phyloP scores from a whole-genome alignment of 352 stramenopile species.

The Pythium brassicae region DNA sequence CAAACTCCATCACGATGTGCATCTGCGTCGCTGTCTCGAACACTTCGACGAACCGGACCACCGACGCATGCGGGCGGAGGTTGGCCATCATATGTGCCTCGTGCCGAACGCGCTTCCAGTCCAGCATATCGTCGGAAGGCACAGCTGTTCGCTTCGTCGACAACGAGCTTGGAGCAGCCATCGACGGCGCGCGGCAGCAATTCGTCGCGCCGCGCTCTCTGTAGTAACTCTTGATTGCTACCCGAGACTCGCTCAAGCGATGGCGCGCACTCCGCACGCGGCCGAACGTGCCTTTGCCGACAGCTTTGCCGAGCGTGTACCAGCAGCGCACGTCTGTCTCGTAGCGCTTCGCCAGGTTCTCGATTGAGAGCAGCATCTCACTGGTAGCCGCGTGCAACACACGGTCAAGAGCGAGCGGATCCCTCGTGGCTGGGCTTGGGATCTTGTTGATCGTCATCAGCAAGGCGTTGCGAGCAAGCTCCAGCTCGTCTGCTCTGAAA shows the following conservation, averaged over 20 bases:
- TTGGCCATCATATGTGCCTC: constrained; percentile 45
- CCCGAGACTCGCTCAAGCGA: constrained; percentile 28
- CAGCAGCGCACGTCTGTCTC: constrained; percentile 21
- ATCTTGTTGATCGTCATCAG: constrained; percentile 2
- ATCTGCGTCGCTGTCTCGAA: constrained; percentile 58
- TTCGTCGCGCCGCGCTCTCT: constrained; percentile 28
- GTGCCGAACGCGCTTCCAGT: constrained; percentile 60
- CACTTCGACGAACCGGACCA: constrained; percentile 49
- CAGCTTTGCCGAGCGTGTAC: constrained; percentile 42
- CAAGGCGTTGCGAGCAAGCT: constrained; percentile 2
- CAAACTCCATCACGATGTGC: constrained; percentile 54
- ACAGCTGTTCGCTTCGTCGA: neutral
- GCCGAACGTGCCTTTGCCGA: constrained; percentile 53
- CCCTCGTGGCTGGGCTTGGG: too few relatives aligned
- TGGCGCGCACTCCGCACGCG: constrained; percentile 41
- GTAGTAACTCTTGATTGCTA: constrained; percentile 68
- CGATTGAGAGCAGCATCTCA: constrained; percentile 8
- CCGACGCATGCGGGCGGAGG: constrained; percentile 30
- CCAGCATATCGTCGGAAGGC: constrained; percentile 22
- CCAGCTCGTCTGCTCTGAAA: neutral
- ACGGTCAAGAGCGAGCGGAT: neutral
- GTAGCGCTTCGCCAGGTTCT: constrained; percentile 7
- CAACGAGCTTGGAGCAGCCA: neutral
- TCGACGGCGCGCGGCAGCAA: constrained; percentile 20
- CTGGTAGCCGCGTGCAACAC: neutral